Base-by-base conservation (phyloP, 2,329 filamentous ascomycete genomes). In the Fusarium pseudoanthophilum region DNA sequence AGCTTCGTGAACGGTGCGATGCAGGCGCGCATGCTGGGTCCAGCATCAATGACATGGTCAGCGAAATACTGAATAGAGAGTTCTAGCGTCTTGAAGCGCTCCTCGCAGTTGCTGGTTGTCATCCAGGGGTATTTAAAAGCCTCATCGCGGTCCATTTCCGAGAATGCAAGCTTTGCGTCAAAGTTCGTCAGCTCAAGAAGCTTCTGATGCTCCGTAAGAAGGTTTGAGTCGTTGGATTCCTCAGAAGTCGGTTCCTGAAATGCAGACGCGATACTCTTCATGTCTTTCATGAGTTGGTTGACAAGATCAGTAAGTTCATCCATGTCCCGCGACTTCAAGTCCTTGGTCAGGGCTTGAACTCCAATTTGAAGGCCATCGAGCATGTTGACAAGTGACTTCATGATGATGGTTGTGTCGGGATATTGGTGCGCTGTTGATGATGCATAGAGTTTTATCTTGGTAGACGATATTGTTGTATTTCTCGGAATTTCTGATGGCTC, bases 191-290 rank as follows among this genome's bases (percentile, higher is more conserved):
- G 7, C 11, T 49, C 3, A 18, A 49, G 28, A n/a, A 49, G 20
- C 15, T 2, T 13, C 0, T 13, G 21, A 2, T 5, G 7, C 11
- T 49, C 28, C 1, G 0, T 0, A 5, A 48, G 2, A 48, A 30
- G 21, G 14, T 16, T 7, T 6, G 14, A 2, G 4, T 30, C 28
- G 1, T n/a, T n/a, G 11, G 9, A 2, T 3, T 51, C 5, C 8
- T 51, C 11, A 1, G 28, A 1, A 24, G 2, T 18, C 2, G n/a
- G 2, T 11, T 2, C 16, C n/a, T 34, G 2, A 0, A 34, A 51
- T 24, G 8, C 4, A 51, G 5, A 24, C 14, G 11, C 48, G 16
- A 51, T 14, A 15, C 4, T 24, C 0, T 51, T 24, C 48, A 34
- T 34, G 5, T 5, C 11, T 20, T 24, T 11, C 8, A 24, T 34